phyloP scores from a whole-genome alignment of 768 basidiomycete species.

The Rickenella mellea region DNA sequence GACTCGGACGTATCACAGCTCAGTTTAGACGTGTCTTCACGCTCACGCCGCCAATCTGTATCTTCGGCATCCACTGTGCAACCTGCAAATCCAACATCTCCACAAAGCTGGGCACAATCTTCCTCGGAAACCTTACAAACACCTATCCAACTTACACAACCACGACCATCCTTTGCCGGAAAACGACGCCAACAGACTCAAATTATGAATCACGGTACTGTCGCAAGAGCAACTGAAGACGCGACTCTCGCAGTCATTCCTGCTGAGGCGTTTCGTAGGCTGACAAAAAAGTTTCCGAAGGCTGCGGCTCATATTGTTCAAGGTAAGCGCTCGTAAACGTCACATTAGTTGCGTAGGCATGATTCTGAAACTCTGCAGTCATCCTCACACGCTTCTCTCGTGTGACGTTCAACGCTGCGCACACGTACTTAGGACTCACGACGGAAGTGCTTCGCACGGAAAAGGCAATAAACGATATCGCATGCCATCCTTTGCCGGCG shows the following conservation, averaged over 20 bases:
- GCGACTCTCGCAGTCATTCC: slow-evolving; percentile 98
- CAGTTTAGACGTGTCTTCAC: slow-evolving; percentile 31
- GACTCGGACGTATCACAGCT: slow-evolving; percentile 61
- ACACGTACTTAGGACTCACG: slow-evolving; percentile 91
- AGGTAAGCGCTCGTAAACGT: slow-evolving; percentile 37
- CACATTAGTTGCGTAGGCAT: background rate
- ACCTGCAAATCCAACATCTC: slow-evolving; percentile 23
- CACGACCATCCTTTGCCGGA: background rate
- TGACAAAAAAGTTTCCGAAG: slow-evolving; percentile 95
- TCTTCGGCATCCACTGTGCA: slow-evolving; percentile 72
- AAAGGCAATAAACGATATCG: slow-evolving; percentile 94
- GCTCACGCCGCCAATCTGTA: slow-evolving; percentile 41
- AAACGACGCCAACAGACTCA: slow-evolving; percentile 8
- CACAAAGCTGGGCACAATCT: slow-evolving; percentile 7
- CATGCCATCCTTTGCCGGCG: slow-evolving; percentile 86
- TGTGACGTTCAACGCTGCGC: slow-evolving; percentile 96
- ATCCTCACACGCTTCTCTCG: slow-evolving; percentile 94
- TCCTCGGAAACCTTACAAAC: too few species aligned
- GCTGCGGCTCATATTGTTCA: slow-evolving; percentile 95
- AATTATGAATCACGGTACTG: slow-evolving; percentile 54
- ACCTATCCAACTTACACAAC: too few species aligned
- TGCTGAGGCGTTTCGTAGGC: slow-evolving; percentile 87
- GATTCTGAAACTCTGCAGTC: slow-evolving; percentile 32
- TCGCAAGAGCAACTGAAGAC: slow-evolving; percentile 91
- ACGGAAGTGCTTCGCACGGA: slow-evolving; percentile 93